phyloP scores from a whole-genome alignment of 139 green algal species.

The Parachlorella kessleri region DNA sequence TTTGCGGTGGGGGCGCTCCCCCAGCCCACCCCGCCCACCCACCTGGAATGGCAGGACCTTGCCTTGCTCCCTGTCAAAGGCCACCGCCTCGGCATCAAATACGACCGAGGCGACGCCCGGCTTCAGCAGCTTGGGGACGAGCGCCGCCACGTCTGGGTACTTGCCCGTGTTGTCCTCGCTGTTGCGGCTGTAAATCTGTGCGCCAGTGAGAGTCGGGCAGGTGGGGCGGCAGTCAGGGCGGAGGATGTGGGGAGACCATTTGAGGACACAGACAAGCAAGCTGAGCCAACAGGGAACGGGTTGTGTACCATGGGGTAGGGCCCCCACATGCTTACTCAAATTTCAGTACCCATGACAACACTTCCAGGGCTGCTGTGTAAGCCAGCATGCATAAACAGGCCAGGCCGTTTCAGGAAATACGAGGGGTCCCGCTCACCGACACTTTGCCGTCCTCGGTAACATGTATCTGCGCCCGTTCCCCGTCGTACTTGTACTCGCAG shows the following conservation, averaged over 20 bases:
- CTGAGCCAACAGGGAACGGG: no score
- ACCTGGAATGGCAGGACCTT: slow-evolving; percentile 98
- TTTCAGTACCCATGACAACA: no score
- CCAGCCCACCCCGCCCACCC: not conserved
- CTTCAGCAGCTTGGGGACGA: slow-evolving; percentile 62
- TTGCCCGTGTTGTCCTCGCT: slow-evolving; percentile 93
- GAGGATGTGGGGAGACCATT: no score
- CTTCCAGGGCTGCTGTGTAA: no score
- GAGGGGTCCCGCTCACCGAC: slow-evolving; percentile 10
- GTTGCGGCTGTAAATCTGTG: slow-evolving; percentile 85
- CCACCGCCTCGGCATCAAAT: slow-evolving; percentile 93
- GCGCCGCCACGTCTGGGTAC: slow-evolving; percentile 89
- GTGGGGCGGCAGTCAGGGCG: no score
- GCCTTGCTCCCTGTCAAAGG: slow-evolving; percentile 72
- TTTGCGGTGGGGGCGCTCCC: no score
- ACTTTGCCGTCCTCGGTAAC: slow-evolving; percentile 71
- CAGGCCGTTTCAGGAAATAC: no score
- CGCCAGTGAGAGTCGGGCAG: no score
- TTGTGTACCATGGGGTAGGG: no score
- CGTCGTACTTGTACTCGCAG: slow-evolving; percentile 99
- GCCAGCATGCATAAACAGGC: no score
- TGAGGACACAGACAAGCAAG: no score
- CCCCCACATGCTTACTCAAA: no score
- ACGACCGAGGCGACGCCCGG: slow-evolving; percentile 71
- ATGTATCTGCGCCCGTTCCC: slow-evolving; percentile 90